Base-by-base conservation (phyloP, 1,284 basidiomycete species). In the Stereum hirsutum region DNA sequence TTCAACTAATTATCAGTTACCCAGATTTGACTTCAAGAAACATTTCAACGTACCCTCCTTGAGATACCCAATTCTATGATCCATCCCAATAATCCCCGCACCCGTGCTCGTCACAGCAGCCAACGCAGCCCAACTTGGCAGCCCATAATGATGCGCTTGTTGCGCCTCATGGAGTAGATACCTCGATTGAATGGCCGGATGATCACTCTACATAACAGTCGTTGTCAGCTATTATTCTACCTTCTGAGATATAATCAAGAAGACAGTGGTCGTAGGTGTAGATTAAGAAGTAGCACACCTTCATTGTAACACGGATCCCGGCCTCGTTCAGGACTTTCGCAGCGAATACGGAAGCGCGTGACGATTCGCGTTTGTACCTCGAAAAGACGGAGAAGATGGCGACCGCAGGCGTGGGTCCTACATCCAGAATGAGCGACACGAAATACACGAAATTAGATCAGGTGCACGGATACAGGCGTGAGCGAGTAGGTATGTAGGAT, bases 341-440 rank as follows among this genome's bases (percentile, higher is more conserved):
- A 0, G 91, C 88, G 59, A 86, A 95, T 52, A 92, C 88, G 2
- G 86, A 85, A 3, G 83, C 89, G 23, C 89, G 72, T 61, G 84
- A 94, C 0, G 88, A 75, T 56, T 94, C 90, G 10, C 85, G 78
- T 61, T 94, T 94, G 63, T 89, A 92, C 43, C 85, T 69, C 25
- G 28, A 19, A n/a, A n/a, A n/a, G n/a, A n/a, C n/a, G n/a, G n/a
- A n/a, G n/a, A 88, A 89, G 48, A 89, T 68, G 2, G 85, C 88
- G 26, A 85, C 63, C 0, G 82, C 78, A 0, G 87, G 83, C n/a
- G 68, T 67, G 41, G 64, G 65, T 10, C 68, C 74, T 74, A 42
- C 10, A 24, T 41, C 43, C 20, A 30, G n/a, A n/a, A n/a, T n/a
- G n/a, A n/a, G n/a, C 32, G 33, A 24, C 4, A 23, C 42, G 34